phyloP scores from a whole-genome alignment of 1,284 basidiomycete genomes.

The Ganoderma meredithae region DNA sequence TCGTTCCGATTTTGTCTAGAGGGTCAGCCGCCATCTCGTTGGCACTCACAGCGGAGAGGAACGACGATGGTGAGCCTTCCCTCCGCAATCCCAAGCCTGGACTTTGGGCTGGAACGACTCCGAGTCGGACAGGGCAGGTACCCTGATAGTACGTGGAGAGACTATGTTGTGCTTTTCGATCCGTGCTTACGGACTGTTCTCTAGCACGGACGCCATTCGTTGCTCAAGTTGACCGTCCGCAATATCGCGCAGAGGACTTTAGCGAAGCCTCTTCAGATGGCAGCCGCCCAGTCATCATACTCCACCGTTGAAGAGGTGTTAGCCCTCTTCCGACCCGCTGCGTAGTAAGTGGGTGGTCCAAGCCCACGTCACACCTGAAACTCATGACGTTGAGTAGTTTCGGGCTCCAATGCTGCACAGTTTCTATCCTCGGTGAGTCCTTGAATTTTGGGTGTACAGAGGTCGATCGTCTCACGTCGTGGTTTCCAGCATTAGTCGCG shows the following conservation, averaged over 20 bases:
- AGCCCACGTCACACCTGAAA: background rate
- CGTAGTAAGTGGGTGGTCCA: background rate
- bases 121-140: background rate
- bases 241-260: too few species aligned
- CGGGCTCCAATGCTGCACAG: background rate
- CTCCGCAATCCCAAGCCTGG: background rate
- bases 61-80: background rate
- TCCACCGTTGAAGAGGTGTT: background rate
- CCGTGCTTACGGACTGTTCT: background rate
- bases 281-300: background rate
- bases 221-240: background rate
- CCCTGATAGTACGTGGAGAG: background rate
- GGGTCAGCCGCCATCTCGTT: background rate
- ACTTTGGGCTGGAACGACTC: background rate
- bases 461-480: background rate
- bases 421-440: background rate
- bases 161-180: background rate
- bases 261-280: background rate
- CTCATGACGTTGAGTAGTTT: background rate
- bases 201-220: background rate
- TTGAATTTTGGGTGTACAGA: background rate
- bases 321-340: background rate
- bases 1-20: background rate
- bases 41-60: too few species aligned
- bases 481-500: background rate